Percentiles rank a stretch among this genome's conserved stretches.
Evolutionary conservation across 106 monocot species (phyloP).

Genomic region (Vanilla planifolia): DNA sequence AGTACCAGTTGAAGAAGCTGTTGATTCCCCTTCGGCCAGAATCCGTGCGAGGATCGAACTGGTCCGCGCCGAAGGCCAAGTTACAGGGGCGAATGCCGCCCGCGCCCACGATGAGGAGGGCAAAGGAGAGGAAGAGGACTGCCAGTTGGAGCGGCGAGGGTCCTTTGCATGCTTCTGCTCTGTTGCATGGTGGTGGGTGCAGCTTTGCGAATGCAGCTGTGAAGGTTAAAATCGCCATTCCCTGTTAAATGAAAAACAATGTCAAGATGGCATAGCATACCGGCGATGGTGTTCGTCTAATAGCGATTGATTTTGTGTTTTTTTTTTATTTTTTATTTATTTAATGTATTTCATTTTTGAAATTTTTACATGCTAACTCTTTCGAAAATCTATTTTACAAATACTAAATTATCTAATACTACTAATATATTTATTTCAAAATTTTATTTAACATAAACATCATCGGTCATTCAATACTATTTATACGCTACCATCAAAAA

Average conservation of each 20-base stretch:
- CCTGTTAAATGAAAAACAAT: constrained; percentile 23
- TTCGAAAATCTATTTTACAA: too few relatives aligned
- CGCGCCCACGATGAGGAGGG: constrained; percentile 52
- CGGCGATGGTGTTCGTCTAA: too few relatives aligned
- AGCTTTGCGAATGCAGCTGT: constrained; percentile 45
- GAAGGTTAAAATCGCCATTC: constrained; percentile 60
- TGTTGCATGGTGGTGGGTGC: constrained; percentile 51
- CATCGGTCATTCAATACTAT: too few relatives aligned
- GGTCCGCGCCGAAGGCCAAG: constrained; percentile 87
- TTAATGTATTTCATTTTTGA: too few relatives aligned
- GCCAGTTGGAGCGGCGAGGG: constrained; percentile 25
- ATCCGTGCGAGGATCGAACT: constrained; percentile 69
- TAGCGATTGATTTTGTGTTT: too few relatives aligned
- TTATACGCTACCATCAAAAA: too few relatives aligned
- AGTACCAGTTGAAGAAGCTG: constrained; percentile 99
- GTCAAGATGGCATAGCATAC: too few relatives aligned
- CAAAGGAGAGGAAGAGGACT: constrained; percentile 41
- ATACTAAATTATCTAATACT: too few relatives aligned
- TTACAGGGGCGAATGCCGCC: constrained; percentile 89
- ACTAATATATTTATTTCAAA: too few relatives aligned
- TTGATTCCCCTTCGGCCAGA: constrained; percentile 56
- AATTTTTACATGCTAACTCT: too few relatives aligned
- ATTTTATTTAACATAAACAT: too few relatives aligned
- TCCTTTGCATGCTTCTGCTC: constrained; percentile 15
- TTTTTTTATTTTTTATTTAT: too few relatives aligned